Percentiles rank a stretch among this genome's conserved stretches.
These are phyloP conservation scores for Fusarium euwallaceae DNA, from an alignment of 2,329 filamentous ascomycete genomes.

Conservation along the genomic window DNA sequence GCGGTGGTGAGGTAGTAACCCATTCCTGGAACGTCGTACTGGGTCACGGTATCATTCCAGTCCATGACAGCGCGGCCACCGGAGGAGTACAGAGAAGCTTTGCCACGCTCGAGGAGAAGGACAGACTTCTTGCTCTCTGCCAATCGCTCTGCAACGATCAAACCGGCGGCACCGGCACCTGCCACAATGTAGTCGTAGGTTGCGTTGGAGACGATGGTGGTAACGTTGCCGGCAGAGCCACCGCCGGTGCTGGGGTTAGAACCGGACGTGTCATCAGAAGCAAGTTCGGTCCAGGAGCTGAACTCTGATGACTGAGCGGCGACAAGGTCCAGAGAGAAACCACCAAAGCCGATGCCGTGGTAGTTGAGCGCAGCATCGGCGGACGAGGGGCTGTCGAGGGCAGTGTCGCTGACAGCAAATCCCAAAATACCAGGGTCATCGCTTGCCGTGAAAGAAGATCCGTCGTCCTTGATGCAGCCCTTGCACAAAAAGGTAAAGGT, in stretches of 20 bases:
- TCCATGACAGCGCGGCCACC: slow-evolving; percentile 73
- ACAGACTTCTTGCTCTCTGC: slow-evolving; percentile 75
- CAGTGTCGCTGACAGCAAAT: slow-evolving; percentile 65
- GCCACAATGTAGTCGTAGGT: slow-evolving; percentile 75
- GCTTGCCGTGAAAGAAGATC: slow-evolving; percentile 59
- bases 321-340: slow-evolving; percentile 54
- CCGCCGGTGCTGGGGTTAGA: slow-evolving; percentile 46
- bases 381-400: slow-evolving; percentile 54
- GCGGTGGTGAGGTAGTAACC: slow-evolving; percentile 79
- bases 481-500: slow-evolving; percentile 76
- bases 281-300: slow-evolving; percentile 57
- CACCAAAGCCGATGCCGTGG: slow-evolving; percentile 61
- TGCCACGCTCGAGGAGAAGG: slow-evolving; percentile 67
- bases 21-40: slow-evolving; percentile 79
- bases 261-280: slow-evolving; percentile 56
- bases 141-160: slow-evolving; percentile 68
- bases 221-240: slow-evolving; percentile 41
- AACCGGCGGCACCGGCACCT: slow-evolving; percentile 72
- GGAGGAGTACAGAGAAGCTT: slow-evolving; percentile 72
- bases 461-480: slow-evolving; percentile 65
- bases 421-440: slow-evolving; percentile 63
- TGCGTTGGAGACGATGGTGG: slow-evolving; percentile 48
- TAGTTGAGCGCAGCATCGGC: slow-evolving; percentile 52
- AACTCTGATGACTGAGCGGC: slow-evolving; percentile 57
- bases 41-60: slow-evolving; percentile 75